Percentiles rank a stretch among this genome's conserved stretches.
Evolutionary conservation across 352 stramenopile species (phyloP).

Genomic region (Globisporangium abappressorium): DNA sequence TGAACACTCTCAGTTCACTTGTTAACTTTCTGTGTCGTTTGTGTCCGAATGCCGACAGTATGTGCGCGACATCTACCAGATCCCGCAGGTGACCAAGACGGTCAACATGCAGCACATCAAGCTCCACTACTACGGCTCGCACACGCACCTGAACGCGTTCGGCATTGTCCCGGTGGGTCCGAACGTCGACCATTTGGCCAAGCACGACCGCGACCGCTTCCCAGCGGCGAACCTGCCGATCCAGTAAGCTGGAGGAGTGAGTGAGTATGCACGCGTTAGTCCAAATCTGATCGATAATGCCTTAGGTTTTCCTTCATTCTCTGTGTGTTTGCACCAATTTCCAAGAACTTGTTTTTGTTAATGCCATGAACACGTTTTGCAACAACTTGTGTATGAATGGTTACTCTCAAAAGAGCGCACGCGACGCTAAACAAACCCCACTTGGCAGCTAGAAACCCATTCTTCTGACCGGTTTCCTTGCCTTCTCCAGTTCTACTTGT

Average conservation of each 20-base stretch:
- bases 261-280: neutral
- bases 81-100: constrained; percentile 79
- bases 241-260: constrained; percentile 14
- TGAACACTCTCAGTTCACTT: neutral
- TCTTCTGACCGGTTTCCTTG: neutral
- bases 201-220: constrained; percentile 74
- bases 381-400: constrained; percentile 7
- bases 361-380: neutral
- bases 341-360: neutral
- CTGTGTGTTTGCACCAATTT: constrained; percentile 3
- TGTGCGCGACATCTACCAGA: constrained; percentile 91
- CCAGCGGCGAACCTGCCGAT: constrained; percentile 29
- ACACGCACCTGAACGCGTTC: constrained; percentile 92
- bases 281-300: neutral
- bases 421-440: neutral
- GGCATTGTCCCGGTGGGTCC: constrained; percentile 90
- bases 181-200: constrained; percentile 42
- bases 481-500: constrained; percentile 41
- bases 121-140: constrained; percentile 94
- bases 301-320: neutral
- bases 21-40: constrained; percentile 5
- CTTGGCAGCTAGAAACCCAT: neutral
- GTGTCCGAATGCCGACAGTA: constrained; percentile 34
- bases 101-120: constrained; percentile 97
- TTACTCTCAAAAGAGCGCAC: neutral